Evolutionary conservation across 352 stramenopile genomes (phyloP), one percentile per base, ranked within the genome.

Genomic region (Phytopythium ostracodes): DNA sequence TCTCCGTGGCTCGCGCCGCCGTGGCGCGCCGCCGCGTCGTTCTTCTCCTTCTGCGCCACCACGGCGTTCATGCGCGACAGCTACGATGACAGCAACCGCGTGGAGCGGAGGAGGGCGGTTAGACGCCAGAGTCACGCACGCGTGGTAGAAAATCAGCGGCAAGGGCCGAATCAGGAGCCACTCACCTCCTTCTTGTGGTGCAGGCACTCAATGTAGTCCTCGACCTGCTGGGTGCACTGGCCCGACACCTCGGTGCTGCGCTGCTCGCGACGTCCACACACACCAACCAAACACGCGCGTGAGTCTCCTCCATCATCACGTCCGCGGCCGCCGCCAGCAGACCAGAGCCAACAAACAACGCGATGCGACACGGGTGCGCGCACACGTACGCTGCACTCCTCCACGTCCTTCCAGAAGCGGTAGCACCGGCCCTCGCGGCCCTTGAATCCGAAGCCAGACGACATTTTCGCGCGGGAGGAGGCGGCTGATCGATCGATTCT

Each of bases 181-280:
- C 65, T 49, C 65, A 96, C 87, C 82, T 98, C 92, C 75, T 98
- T 98, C 77, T 89, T 95, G 77, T 96, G 88, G 76, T 98, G 94
- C 60, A 98, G 75, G 65, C 94, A 98, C 75, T 98, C 94, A 57
- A 98, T 82, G 68, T 98, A 98, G 79, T 98, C 94, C 63, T 98
- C 89, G 18, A 96, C 87, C 69, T 93, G 71, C 77, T 91, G 81
- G 71, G 70, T 76, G 71, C 88, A 97, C 64, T 89, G 71, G 64
- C 87, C 86, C 63, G 88, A 73, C 53, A 77, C 68, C 68, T 91
- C 83, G 59, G 84, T 89, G 72, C 96, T 79, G 70, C 86, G 94
- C 87, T 95, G 71, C 52, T 60, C 36, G 7, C 17, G 29, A 67
- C 56, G 53, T 6, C 50, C 50, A 57, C 3, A 33, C 29, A 33